These are phyloP conservation scores for Cordyceps cateniannulata DNA, from an alignment of 2,329 filamentous ascomycete genomes.

Conservation along the genomic window DNA sequence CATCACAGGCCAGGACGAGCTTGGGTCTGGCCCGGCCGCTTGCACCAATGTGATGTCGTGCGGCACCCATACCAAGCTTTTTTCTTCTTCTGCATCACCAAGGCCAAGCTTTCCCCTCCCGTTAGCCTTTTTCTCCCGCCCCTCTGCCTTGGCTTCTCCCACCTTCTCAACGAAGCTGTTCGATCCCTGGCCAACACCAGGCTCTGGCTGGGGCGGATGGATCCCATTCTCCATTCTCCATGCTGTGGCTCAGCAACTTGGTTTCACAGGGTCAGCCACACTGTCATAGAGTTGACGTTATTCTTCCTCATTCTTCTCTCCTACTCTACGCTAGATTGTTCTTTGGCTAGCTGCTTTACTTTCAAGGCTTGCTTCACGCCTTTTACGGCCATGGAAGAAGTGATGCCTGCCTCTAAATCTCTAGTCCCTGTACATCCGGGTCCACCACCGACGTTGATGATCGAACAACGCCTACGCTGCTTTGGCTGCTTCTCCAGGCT, in stretches of 20 bases:
- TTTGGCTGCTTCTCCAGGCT: neutral
- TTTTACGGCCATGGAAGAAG: neutral
- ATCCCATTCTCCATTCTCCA: neutral
- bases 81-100: neutral
- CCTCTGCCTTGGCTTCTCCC: neutral
- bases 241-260: neutral
- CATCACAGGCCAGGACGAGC: neutral
- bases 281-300: neutral
- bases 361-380: neutral
- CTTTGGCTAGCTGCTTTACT: neutral
- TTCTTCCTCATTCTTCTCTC: neutral
- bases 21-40: neutral
- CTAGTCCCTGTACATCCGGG: neutral
- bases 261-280: conserved; percentile 1
- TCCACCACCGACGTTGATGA: neutral
- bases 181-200: no score
- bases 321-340: neutral
- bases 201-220: neutral
- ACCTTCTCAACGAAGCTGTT: neutral
- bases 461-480: neutral
- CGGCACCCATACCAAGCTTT: neutral
- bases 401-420: no score
- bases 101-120: neutral
- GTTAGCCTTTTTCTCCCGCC: neutral
- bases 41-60: neutral